Base-by-base conservation (phyloP, 768 basidiomycete genomes). In the Phylloporus arenicola region DNA sequence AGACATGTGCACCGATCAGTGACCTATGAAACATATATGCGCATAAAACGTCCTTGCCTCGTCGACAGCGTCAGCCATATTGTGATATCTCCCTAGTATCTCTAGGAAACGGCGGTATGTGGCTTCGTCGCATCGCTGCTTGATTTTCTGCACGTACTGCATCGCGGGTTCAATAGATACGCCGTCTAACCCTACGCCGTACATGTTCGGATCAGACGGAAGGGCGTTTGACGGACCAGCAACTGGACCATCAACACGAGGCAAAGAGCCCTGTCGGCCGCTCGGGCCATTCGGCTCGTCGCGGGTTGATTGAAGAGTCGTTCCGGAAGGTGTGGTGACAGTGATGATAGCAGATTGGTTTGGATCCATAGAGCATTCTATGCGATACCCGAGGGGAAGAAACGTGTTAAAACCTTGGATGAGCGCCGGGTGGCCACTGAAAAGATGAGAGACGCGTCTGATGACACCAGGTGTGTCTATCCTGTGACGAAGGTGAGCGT, bases 401-500 rank as follows among this genome's bases (percentile, higher is more conserved):
- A 98, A 99, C 0, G 93, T 96, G 71, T 97, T 98, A 78, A 99
- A 99, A 10, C 94, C 94, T 68, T 95, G 92, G 41, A 99, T 97
- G 53, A 99, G 86, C 6, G 74, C 64, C 0, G 91, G 90, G 61
- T 96, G 92, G 2, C 90, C 91, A 49, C 84, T 81, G 72, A 99
- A 98, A 22, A 99, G 82, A 43, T 84, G 80, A 1, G 94, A 95
- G 25, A 97, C 95, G 46, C 94, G 90, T 62, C 85, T 84, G 62
- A 99, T 99, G 42, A 99, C 95, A 33, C 92, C 93, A 0, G 95
- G 95, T 0, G 95, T 99, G 69, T 97, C 94, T 67, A 99, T 97
- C 33, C 94, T 95, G 64, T 19, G 30, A 30, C 14, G 25, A 29
- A 37, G 12, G 9, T 54, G 27, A 56, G 50, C 19, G n/a, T 35